A percentile compares a stretch with the other conserved stretches of the same genome.
Evolutionary conservation across 805 yeast species (phyloP).

Genomic region (Kluyveromyces lactis): DNA sequence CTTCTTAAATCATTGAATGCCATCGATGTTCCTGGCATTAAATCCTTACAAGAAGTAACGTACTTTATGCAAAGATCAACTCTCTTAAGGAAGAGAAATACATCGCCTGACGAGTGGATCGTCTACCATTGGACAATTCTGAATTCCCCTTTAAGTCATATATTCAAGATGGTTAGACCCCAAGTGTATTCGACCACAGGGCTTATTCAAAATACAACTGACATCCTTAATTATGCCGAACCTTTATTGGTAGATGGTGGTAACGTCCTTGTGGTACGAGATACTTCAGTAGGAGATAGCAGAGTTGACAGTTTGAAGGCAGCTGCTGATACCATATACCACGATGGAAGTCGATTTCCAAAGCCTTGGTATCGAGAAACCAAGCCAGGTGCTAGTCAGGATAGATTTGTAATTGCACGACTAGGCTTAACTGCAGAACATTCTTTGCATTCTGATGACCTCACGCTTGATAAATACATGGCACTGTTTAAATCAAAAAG

Average conservation of each 20-base stretch:
- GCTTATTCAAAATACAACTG: not conserved
- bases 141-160: constrained; percentile 2
- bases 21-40: not conserved
- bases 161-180: not conserved
- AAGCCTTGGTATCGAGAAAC: constrained; percentile 10
- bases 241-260: constrained; percentile 15
- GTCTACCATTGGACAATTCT: constrained; percentile 9
- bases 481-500: not conserved
- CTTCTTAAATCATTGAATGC: constrained; percentile 3
- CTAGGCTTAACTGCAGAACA: constrained; percentile 4
- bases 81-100: constrained; percentile 10
- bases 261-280: constrained; percentile 11
- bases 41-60: constrained; percentile 6
- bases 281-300: constrained; percentile 1
- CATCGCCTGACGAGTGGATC: constrained; percentile 17
- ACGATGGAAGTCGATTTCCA: constrained; percentile 5
- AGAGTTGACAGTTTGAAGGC: constrained; percentile 1
- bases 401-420: constrained; percentile 14
- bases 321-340: not conserved
- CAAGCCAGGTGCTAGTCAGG: constrained; percentile 12
- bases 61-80: constrained; percentile 13
- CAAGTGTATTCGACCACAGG: not conserved
- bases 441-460: constrained; percentile 12
- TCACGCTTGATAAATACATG: constrained; percentile 6
- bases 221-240: constrained; percentile 4